Evolutionary conservation across 441 rosid genomes (phyloP), one percentile per base, ranked within the genome.

Genomic region (Eruca vesicaria): DNA sequence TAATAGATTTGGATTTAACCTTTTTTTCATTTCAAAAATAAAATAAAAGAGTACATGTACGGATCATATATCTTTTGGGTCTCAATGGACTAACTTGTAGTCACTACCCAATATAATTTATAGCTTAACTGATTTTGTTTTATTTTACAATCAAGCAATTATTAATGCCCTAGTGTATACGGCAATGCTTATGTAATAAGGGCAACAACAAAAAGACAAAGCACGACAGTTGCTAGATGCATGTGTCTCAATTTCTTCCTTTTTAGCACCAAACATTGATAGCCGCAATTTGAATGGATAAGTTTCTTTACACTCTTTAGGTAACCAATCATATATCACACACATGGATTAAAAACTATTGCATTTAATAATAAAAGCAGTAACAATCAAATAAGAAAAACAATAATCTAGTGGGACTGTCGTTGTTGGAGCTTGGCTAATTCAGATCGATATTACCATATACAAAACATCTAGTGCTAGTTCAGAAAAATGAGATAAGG

Each of bases 201-300:
- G 73, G 63, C 74, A 78, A 62, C 48, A 73, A 78, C 75, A 73
- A 78, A 78, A 73, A 63, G 78, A 78, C 81, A 66, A 45, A 72
- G 60, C 55, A 78, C 59, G 18, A 52, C 41, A 38, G 15, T 78
- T 50, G 69, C 69, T 26, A 60, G 60, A 53, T 72, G 69, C 60
- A 72, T 53, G 8, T 78, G 73, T 53, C 77, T 31, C 69, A 52
- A n/a, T 52, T 50, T 67, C 31, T 78, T 72, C 63, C 56, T 61
- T 72, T 66, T 72, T 67, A 38, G 69, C 43, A 78, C 77, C 69
- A 78, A 78, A 59, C 77, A 78, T 52, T 41, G 53, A 36, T 61
- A 78, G 81, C 81, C 77, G 77, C 77, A 71, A 71, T 72, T 78
- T 72, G 18, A 60, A 19, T 66, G 73, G 81, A 78, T 78, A 72